Conservation (phyloP, 2,329 filamentous ascomycete species). For the Apiospora sp. region DNA sequence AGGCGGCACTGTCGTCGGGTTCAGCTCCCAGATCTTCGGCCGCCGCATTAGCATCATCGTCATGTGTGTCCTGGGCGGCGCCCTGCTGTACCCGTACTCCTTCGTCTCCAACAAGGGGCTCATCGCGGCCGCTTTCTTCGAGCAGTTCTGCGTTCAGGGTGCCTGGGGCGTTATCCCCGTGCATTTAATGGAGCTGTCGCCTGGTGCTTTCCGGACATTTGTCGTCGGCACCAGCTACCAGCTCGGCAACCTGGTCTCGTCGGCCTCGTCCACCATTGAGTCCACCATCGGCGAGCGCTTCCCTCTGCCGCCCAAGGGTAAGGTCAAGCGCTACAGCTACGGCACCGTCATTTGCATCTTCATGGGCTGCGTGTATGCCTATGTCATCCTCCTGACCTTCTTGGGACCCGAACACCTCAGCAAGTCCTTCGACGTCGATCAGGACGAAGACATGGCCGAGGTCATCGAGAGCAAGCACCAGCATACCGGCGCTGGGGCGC, state of each 20-base stretch:
- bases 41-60: conserved; percentile 73
- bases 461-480: conserved; percentile 49
- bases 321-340: conserved; percentile 70
- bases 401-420: conserved; percentile 65
- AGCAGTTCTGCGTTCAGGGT: conserved; percentile 81
- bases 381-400: conserved; percentile 67
- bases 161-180: conserved; percentile 82
- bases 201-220: conserved; percentile 76
- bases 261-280: conserved; percentile 78
- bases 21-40: conserved; percentile 73
- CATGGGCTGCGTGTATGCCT: conserved; percentile 81
- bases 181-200: conserved; percentile 79
- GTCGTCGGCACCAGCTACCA: conserved; percentile 80
- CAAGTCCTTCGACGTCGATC: conserved; percentile 58
- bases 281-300: conserved; percentile 78
- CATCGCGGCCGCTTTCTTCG: conserved; percentile 84
- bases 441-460: conserved; percentile 57
- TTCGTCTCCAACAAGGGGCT: conserved; percentile 69
- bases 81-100: conserved; percentile 84
- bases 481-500: conserved; percentile 35
- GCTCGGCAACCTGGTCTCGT: conserved; percentile 77
- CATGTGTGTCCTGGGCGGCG: conserved; percentile 72
- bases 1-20: conserved; percentile 73
- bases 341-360: conserved; percentile 90
- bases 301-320: conserved; percentile 67